These are phyloP conservation scores for Claviceps humidiphila DNA, from an alignment of 2,329 filamentous ascomycete genomes.

Conservation along the genomic window DNA sequence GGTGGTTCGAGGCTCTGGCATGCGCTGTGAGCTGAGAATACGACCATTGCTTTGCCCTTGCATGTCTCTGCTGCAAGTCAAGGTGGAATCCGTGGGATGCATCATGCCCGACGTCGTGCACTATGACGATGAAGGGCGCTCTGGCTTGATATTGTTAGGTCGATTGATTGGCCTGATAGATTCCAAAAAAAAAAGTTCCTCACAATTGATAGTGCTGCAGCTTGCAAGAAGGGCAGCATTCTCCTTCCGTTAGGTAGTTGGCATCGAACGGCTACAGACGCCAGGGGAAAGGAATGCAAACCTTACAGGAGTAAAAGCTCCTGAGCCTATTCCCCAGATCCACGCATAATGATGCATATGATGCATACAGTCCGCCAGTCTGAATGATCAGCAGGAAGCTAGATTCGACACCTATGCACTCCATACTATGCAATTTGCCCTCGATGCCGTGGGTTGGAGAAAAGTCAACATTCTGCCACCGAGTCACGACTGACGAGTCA, in stretches of 20 bases:
- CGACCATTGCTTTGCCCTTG: conserved; percentile 5
- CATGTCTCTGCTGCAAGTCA: conserved; percentile 9
- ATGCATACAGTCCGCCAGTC: neutral
- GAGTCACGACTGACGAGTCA: conserved; percentile 3
- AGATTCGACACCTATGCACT: conserved; percentile 2
- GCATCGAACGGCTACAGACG: neutral
- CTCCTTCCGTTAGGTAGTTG: neutral
- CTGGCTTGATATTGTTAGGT: neutral
- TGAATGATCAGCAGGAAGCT: neutral
- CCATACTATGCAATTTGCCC: conserved; percentile 1
- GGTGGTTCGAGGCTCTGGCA: conserved; percentile 3
- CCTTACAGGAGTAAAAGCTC: neutral
- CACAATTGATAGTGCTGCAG: too few species aligned
- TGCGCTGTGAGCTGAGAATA: neutral
- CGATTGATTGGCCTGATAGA: neutral
- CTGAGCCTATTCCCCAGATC: neutral
- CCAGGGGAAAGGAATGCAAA: neutral
- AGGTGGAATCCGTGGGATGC: neutral
- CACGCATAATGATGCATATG: neutral
- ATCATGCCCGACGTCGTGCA: neutral
- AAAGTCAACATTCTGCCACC: neutral
- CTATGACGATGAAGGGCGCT: neutral
- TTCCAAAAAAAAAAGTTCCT: neutral
- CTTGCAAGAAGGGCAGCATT: neutral
- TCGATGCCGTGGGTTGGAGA: conserved; percentile 1